phyloP scores from a whole-genome alignment of 2,329 filamentous ascomycete species.

The Diplodia intermedia region DNA sequence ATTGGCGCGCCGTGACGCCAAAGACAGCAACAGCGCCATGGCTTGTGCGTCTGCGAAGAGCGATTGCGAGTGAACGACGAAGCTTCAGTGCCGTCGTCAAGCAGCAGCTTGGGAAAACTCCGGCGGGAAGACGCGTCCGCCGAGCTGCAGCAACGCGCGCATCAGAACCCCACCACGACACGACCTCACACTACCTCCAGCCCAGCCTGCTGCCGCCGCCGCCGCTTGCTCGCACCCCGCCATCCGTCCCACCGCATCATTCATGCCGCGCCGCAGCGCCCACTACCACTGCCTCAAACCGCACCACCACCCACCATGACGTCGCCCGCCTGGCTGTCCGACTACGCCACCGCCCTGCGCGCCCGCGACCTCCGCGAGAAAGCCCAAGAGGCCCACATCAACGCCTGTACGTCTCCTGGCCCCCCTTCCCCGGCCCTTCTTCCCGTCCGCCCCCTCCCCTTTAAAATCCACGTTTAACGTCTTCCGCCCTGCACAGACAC shows the following conservation, averaged over 20 bases:
- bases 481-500: constrained; percentile 45
- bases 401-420: constrained; percentile 69
- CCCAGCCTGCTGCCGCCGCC: neutral
- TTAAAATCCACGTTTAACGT: constrained; percentile 29
- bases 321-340: constrained; percentile 71
- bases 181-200: neutral
- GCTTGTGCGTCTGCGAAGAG: neutral
- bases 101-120: constrained; percentile 13
- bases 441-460: too few species aligned
- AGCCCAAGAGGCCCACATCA: constrained; percentile 71
- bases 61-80: neutral
- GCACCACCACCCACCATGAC: constrained; percentile 52
- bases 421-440: neutral
- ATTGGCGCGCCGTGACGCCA: constrained; percentile 12
- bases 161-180: constrained; percentile 24
- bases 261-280: constrained; percentile 11
- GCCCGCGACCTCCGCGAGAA: constrained; percentile 74
- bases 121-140: neutral
- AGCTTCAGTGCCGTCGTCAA: neutral
- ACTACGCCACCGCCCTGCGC: constrained; percentile 78
- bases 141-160: neutral
- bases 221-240: neutral
- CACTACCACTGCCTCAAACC: neutral
- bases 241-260: too few species aligned
- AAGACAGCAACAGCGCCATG: constrained; percentile 8